Conservation (phyloP, 2,329 filamentous ascomycete genomes). For the Beauveria brongniartii region DNA sequence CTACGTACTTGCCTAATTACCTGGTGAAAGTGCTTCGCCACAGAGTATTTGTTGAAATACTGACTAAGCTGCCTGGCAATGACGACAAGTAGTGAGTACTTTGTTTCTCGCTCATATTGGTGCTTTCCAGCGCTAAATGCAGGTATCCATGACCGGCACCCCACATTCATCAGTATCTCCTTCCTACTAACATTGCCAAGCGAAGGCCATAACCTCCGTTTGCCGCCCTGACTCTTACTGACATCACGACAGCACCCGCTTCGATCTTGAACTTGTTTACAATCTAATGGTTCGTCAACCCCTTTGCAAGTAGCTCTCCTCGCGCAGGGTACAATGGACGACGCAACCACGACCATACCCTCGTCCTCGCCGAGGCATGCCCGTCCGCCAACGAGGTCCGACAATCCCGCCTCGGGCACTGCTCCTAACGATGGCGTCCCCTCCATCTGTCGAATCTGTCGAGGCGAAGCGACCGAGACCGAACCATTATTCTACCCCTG, state of each 20-base stretch:
- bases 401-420: conserved; percentile 14
- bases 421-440: conserved; percentile 28
- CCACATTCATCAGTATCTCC: not conserved
- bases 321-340: conserved; percentile 18
- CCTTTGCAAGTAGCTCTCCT: not conserved
- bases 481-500: conserved; percentile 95
- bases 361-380: conserved; percentile 18
- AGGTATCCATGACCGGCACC: not conserved
- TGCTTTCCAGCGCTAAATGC: not conserved
- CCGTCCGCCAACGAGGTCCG: conserved; percentile 19
- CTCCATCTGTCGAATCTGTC: conserved; percentile 95
- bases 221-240: not conserved
- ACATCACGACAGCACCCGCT: not conserved
- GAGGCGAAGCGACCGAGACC: conserved; percentile 71
- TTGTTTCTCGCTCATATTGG: not conserved
- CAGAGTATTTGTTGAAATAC: not conserved
- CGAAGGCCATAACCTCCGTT: not conserved
- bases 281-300: not conserved
- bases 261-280: not conserved
- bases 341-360: conserved; percentile 12
- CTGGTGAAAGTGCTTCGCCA: conserved; percentile 24
- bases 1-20: no score
- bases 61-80: not conserved
- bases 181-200: not conserved
- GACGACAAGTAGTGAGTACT: not conserved